phyloP scores from a whole-genome alignment of 441 rosid genomes.

The Adansonia madagascariensis region DNA sequence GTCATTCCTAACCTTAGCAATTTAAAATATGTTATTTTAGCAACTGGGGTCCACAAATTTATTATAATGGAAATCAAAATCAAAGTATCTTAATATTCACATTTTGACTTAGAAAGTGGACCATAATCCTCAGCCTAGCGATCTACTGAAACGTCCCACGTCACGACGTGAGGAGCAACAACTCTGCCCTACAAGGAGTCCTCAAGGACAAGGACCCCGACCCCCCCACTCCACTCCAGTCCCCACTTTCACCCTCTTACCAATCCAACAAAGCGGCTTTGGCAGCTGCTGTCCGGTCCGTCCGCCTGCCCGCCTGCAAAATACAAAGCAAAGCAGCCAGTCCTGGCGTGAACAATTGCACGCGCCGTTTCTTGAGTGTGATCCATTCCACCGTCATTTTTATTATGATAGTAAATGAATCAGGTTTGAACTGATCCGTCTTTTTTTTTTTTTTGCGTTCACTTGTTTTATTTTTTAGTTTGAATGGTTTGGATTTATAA shows the following conservation, averaged over 20 bases:
- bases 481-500: no score
- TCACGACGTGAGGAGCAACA: conserved; percentile 22
- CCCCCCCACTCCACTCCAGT: neutral
- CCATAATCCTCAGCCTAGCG: neutral
- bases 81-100: neutral
- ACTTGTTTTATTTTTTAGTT: no score
- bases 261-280: neutral
- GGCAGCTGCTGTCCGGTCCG: neutral
- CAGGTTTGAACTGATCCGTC: no score
- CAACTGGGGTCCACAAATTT: conserved; percentile 23
- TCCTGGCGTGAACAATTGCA: neutral
- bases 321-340: neutral
- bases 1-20: neutral
- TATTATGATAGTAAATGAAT: no score
- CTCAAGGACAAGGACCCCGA: neutral
- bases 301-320: neutral
- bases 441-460: no score
- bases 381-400: neutral
- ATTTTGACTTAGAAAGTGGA: neutral
- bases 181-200: neutral
- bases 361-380: conserved; percentile 15
- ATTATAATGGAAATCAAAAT: neutral
- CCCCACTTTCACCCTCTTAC: neutral
- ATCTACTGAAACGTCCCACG: conserved; percentile 13
- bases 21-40: neutral